Base-by-base conservation (phyloP, 176 grass and related monocot species). In the Oryza australiensis region DNA sequence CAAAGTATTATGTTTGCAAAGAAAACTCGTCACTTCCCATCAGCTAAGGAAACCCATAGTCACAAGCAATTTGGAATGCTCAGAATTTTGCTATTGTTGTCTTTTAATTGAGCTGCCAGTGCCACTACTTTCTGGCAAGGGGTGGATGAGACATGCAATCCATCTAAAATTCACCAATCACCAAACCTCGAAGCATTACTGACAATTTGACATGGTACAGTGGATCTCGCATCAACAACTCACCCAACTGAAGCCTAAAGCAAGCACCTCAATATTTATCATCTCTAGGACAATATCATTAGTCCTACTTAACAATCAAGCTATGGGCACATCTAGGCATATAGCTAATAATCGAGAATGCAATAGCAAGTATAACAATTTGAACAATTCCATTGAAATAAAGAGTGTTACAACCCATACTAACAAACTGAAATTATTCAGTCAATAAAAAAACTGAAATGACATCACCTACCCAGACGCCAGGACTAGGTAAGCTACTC, bases 11-110 rank as follows among this genome's bases (percentile, higher is more conserved):
- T 3, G 12, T 10, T 7, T 28, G 4, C 7, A 65, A 73, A 66
- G 45, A 55, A 42, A 77, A 66, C 16, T 82, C 29, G 27, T 34
- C 45, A 48, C n/a, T 68, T 81, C 33, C 26, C 8, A 78, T 27
- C 15, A 46, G 15, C 26, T 78, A 83, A 69, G 8, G 7, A 69
- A 85, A 29, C 8, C 34, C 34, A 46, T 45, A 37, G 3, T 59
- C 70, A 27, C 14, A 14, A 38, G 48, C 27, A 63, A 29, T 27
- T 49, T 16, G 3, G 0, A 46, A 14, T 46, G 0, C 43, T 46
- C 12, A 3, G 43, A 46, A 46, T 12, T 43, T 43, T 43, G 41
- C 1, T 46, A 14, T 3, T 49, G 46, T 4, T 49, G 46, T 20
- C 49, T 22, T 7, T 26, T n/a, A 33, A 62, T 66, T 64, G 15